Base-by-base conservation (phyloP, 371 early-diverging fungal species). In the Rhizopus microsporus region DNA sequence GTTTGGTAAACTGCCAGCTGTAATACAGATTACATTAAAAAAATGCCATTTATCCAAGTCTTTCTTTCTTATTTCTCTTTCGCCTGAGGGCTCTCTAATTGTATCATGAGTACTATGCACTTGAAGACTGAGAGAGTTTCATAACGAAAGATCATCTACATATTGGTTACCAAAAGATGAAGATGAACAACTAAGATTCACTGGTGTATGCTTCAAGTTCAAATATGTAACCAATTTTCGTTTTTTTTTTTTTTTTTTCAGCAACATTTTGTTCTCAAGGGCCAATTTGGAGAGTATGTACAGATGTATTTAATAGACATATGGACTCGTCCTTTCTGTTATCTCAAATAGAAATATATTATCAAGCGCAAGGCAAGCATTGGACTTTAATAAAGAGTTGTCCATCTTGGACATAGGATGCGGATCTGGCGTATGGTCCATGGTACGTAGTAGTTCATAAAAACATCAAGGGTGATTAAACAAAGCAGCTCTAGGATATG, bases 351-450 rank as follows among this genome's bases (percentile, higher is more conserved):
- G 40, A 52, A 37, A 23, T 34, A 9, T 31, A 46, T 13, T 39
- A 53, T 32, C 6, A 23, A 12, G 31, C 23, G 37, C 47, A 52
- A 30, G 16, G 47, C 32, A 31, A 59, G 37, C 13, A 17, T 23
- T 62, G 7, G 45, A 51, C 45, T 51, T 62, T 23, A 35, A 57
- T 7, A 51, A 53, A 3, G 59, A 54, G 7, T 7, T 38, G 0
- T 16, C 44, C 7, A 65, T 73, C 10, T 40, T 77, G 3, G 77
- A 77, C 38, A 66, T 77, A 16, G 77, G 77, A 1, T 65, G 68
- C 67, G 77, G 77, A 23, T 59, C 74, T 30, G 77, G 77, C 33
- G 74, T 74, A 17, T 77, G 77, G 39, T 30, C 51, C 12, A 56
- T 40, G 58, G 63, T 63, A 49, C 40, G 13, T 23, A 23, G 23